phyloP scores from a whole-genome alignment of 2,329 filamentous ascomycete species.

The Colletotrichum brevisporum region DNA sequence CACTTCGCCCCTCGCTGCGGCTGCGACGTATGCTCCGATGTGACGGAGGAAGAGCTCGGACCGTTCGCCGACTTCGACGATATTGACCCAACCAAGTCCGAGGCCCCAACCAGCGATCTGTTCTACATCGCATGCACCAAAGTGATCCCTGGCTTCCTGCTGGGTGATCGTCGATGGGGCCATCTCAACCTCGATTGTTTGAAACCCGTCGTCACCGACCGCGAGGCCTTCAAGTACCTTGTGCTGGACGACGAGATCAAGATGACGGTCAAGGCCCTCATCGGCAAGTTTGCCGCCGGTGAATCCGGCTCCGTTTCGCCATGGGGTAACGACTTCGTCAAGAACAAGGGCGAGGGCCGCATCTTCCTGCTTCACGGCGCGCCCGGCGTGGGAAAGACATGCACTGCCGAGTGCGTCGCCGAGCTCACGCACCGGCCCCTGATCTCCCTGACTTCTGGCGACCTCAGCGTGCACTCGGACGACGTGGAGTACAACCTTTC shows the following conservation, averaged over 20 bases:
- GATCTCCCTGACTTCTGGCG: conserved; percentile 64
- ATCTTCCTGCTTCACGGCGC: conserved; percentile 67
- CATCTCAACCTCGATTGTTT: conserved; percentile 57
- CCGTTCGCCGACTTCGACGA: conserved; percentile 58
- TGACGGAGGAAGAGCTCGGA: conserved; percentile 45
- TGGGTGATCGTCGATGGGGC: conserved; percentile 61
- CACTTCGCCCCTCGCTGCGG: conserved; percentile 57
- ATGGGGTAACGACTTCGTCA: conserved; percentile 56
- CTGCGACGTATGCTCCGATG: conserved; percentile 54
- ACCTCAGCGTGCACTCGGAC: conserved; percentile 57
- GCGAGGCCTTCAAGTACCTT: conserved; percentile 64
- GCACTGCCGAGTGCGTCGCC: conserved; percentile 68
- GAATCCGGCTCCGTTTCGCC: conserved; percentile 56
- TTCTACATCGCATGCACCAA: conserved; percentile 61
- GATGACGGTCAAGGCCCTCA: conserved; percentile 61
- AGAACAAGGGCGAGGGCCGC: conserved; percentile 61
- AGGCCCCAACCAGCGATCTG: conserved; percentile 56
- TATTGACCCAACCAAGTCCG: conserved; percentile 52
- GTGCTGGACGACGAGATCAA: conserved; percentile 65
- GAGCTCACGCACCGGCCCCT: conserved; percentile 66
- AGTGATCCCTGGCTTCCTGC: conserved; percentile 62
- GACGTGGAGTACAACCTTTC: conserved; percentile 59
- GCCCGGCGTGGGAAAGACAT: conserved; percentile 71
- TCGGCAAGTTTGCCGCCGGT: conserved; percentile 60
- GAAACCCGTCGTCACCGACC: conserved; percentile 57